Evolutionary conservation across 1,139 yeast species (phyloP).

Genomic region (Yamadazyma jaroonii): DNA sequence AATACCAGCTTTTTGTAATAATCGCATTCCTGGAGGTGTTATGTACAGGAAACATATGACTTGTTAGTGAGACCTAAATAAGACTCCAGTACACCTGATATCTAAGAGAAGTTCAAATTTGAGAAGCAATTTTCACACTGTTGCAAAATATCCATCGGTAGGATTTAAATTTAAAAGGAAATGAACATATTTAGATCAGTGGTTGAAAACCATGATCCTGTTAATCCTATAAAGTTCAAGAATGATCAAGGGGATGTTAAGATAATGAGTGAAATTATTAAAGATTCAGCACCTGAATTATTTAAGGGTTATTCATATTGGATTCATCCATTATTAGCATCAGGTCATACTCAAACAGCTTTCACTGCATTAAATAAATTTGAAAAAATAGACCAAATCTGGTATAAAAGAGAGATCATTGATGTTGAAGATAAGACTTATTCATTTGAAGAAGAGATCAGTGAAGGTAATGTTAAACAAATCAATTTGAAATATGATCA

Average conservation of each 20-base stretch:
- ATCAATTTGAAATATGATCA: constrained; percentile 36
- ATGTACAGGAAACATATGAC: constrained; percentile 1
- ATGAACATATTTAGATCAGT: constrained; percentile 5
- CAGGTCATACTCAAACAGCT: constrained; percentile 49
- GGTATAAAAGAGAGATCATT: constrained; percentile 38
- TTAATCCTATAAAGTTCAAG: constrained; percentile 25
- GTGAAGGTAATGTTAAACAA: constrained; percentile 13
- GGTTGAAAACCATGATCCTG: constrained; percentile 26
- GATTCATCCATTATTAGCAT: constrained; percentile 37
- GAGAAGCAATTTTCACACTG: neutral
- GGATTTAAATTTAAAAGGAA: neutral
- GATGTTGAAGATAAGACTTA: constrained; percentile 31
- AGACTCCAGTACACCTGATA: neutral
- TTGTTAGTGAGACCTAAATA: neutral
- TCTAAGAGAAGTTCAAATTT: too few species aligned
- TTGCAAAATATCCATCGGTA: constrained; percentile 1
- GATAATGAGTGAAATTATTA: constrained; percentile 19
- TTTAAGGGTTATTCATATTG: constrained; percentile 28
- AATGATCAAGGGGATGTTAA: constrained; percentile 13
- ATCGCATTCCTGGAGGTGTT: neutral
- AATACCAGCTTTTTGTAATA: too few species aligned
- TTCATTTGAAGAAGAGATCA: constrained; percentile 12
- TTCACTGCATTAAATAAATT: constrained; percentile 42
- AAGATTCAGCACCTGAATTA: constrained; percentile 30
- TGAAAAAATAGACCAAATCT: constrained; percentile 31